Evolutionary conservation across 2,329 filamentous ascomycete genomes (phyloP).

Genomic region (Hypoxylon sp.): DNA sequence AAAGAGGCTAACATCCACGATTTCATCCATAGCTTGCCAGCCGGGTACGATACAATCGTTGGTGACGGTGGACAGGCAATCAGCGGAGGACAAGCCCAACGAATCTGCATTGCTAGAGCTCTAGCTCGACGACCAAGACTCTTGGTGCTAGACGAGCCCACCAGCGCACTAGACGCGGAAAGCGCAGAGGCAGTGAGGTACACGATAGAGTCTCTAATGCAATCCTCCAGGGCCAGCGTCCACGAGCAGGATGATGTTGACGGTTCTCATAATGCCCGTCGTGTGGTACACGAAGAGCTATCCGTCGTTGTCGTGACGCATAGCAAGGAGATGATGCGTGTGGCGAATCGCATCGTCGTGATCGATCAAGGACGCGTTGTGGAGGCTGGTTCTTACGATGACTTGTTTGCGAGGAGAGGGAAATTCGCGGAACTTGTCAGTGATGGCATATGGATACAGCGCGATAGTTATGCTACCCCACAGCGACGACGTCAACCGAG

Average conservation of each 20-base stretch:
- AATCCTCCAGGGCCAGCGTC: slow-evolving; percentile 30
- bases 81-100: slow-evolving; percentile 84
- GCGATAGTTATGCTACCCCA: background rate
- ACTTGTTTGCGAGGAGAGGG: slow-evolving; percentile 58
- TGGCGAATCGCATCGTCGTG: slow-evolving; percentile 77
- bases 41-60: slow-evolving; percentile 75
- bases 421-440: slow-evolving; percentile 57
- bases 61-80: slow-evolving; percentile 79
- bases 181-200: slow-evolving; percentile 70
- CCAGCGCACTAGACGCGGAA: slow-evolving; percentile 77
- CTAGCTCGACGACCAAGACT: slow-evolving; percentile 75
- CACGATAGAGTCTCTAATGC: slow-evolving; percentile 66
- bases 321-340: slow-evolving; percentile 83
- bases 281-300: slow-evolving; percentile 48
- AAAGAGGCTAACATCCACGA: slow-evolving; percentile 73
- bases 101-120: slow-evolving; percentile 82
- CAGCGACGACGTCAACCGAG: background rate
- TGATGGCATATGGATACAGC: slow-evolving; percentile 37
- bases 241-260: background rate
- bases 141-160: slow-evolving; percentile 87
- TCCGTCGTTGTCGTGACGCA: slow-evolving; percentile 87
- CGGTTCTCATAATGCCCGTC: background rate
- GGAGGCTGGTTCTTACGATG: slow-evolving; percentile 71
- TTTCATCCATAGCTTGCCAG: slow-evolving; percentile 76
- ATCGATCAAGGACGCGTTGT: slow-evolving; percentile 73